Base-by-base conservation (phyloP, 208 protist species). In the Leishmania guyanensis region DNA sequence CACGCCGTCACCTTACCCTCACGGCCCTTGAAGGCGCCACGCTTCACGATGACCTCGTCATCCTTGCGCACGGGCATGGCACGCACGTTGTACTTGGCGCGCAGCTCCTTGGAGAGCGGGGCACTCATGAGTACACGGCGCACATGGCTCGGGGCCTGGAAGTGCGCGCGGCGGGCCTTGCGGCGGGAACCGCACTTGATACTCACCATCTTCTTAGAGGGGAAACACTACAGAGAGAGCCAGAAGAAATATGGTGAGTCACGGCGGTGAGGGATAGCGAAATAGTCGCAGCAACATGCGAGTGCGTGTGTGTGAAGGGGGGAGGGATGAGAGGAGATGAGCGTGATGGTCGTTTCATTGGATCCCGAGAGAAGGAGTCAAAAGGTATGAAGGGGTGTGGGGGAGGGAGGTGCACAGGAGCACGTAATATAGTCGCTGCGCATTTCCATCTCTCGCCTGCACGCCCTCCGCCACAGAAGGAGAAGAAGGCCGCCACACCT, bases 151-250 rank as follows among this genome's bases (percentile, higher is more conserved):
- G 98, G 97, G 73, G 99, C 99, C 87, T 95, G 96, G 96, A 99
- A 99, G 97, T 99, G 98, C 33, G 99, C 99, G 90, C 99, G 99
- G 87, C 99, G 96, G 82, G 88, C 88, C 95, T 99, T 99, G 72
- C 99, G 94, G 83, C 99, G 94, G 88, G 88, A 95, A 80, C 84
- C 90, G 86, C 93, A 96, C 94, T 97, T 97, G 79, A 94, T 95
- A 80, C 91, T 95, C 69, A 85, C 91, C 93, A 96, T 97, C 71
- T 79, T 89, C 69, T 75, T 74, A 78, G 65, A 33, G 71, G 29
- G 77, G 75, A 85, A 85, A 84, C 53, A 86, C 73, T 33, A 51
- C 43, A 73, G 53, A 1, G 29, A 58, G 22, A 39, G 3, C 60
- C 54, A 36, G 72, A 62, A 62, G 72, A 75, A 60, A 43, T 48